phyloP scores from a whole-genome alignment of 2,329 filamentous ascomycete genomes.

The Monosporascus sp. region DNA sequence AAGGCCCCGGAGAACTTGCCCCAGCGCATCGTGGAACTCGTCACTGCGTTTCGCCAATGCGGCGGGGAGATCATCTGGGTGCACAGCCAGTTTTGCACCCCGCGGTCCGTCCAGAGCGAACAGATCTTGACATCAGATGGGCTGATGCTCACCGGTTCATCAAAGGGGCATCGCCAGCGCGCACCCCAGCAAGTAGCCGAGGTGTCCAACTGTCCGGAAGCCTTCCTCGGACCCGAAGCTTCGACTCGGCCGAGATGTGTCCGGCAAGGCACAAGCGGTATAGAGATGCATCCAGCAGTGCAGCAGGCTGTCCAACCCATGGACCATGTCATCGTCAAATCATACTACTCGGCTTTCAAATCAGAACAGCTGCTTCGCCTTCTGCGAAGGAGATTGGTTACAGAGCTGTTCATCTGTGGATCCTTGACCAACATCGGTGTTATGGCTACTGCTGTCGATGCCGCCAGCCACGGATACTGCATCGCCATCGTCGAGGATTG shows the following conservation, averaged over 20 bases:
- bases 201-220: conserved; percentile 16
- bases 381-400: conserved; percentile 82
- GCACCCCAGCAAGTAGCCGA: conserved; percentile 20
- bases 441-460: conserved; percentile 87
- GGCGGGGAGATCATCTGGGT: conserved; percentile 79
- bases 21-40: conserved; percentile 60
- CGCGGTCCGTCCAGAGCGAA: conserved; percentile 51
- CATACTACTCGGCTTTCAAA: conserved; percentile 83
- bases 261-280: conserved; percentile 38
- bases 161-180: conserved; percentile 18
- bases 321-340: conserved; percentile 59
- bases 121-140: conserved; percentile 41
- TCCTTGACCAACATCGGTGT: conserved; percentile 83
- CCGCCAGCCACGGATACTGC: conserved; percentile 79
- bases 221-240: conserved; percentile 36
- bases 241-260: conserved; percentile 36
- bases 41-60: conserved; percentile 65
- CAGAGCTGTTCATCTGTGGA: conserved; percentile 84
- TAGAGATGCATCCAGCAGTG: conserved; percentile 39
- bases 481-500: conserved; percentile 87
- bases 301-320: conserved; percentile 38
- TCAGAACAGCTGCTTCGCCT: conserved; percentile 66
- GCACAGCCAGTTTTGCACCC: conserved; percentile 65
- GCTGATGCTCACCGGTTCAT: conserved; percentile 5
- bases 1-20: conserved; percentile 60